These are phyloP conservation scores for Pythium scleroteichum DNA, from an alignment of 352 stramenopile species.

Conservation along the genomic window DNA sequence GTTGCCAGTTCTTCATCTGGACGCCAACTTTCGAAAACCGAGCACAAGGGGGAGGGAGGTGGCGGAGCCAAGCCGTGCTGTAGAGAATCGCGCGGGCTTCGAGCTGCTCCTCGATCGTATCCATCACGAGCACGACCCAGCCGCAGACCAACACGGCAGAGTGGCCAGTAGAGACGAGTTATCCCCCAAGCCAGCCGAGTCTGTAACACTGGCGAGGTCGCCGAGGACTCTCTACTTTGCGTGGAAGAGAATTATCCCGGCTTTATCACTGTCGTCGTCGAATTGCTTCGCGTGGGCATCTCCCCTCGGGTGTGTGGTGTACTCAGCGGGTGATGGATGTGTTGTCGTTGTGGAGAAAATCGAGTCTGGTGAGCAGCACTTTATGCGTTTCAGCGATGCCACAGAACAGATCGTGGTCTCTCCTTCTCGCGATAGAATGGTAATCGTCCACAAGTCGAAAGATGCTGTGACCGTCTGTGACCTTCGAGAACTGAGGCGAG, in stretches of 20 bases:
- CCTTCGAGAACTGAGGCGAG: background rate
- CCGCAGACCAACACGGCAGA: background rate
- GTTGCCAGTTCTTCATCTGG: constrained; percentile 12
- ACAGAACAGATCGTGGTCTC: constrained; percentile 18
- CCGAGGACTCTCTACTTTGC: constrained; percentile 1
- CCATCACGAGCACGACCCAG: constrained; percentile 11
- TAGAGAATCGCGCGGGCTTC: background rate
- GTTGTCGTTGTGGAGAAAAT: constrained; percentile 20
- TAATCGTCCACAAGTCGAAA: background rate
- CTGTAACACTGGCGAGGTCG: background rate
- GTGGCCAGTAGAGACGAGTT: background rate
- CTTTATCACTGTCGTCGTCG: background rate
- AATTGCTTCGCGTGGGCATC: constrained; percentile 10
- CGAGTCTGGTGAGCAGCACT: constrained; percentile 18
- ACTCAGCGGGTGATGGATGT: background rate
- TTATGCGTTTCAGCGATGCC: background rate
- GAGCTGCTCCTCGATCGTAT: constrained; percentile 12
- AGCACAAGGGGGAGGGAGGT: constrained; percentile 6
- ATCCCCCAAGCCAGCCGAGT: constrained; percentile 2
- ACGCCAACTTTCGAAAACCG: background rate
- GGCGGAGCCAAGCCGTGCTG: background rate
- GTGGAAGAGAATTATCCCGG: constrained; percentile 12
- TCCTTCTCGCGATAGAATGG: background rate
- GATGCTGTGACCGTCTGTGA: constrained; percentile 8
- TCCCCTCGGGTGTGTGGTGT: constrained; percentile 18